Evolutionary conservation across 2,329 filamentous ascomycete species (phyloP).

Genomic region (Tolypocladium pustulatum): DNA sequence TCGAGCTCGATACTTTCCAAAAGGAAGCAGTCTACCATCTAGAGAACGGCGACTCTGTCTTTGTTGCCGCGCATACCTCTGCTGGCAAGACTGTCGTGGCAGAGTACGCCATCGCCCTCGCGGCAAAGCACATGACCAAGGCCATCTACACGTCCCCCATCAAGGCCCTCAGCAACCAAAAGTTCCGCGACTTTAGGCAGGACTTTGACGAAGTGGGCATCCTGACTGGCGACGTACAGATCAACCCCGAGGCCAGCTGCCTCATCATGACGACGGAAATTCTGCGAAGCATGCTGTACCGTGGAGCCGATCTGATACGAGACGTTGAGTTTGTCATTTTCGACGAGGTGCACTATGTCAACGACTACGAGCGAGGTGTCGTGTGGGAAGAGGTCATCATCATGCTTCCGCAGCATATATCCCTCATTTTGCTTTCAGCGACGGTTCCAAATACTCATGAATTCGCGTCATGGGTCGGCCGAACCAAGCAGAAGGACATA

Average conservation of each 20-base stretch:
- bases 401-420: slow-evolving; percentile 96
- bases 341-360: slow-evolving; percentile 98
- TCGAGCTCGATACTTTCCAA: slow-evolving; percentile 95
- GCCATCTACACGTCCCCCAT: slow-evolving; percentile 98
- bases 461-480: slow-evolving; percentile 95
- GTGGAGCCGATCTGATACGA: slow-evolving; percentile 87
- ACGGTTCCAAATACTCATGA: slow-evolving; percentile 97
- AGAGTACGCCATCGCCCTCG: slow-evolving; percentile 93
- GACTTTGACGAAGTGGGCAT: slow-evolving; percentile 95
- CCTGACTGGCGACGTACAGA: slow-evolving; percentile 93
- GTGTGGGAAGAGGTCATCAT: slow-evolving; percentile 99
- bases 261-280: slow-evolving; percentile 99
- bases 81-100: slow-evolving; percentile 97
- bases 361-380: slow-evolving; percentile 88
- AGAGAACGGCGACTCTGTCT: slow-evolving; percentile 92
- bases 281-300: slow-evolving; percentile 93
- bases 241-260: slow-evolving; percentile 93
- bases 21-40: slow-evolving; percentile 98
- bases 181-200: slow-evolving; percentile 88
- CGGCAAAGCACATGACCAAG: slow-evolving; percentile 98
- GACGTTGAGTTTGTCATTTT: slow-evolving; percentile 99
- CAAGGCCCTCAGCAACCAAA: slow-evolving; percentile 96
- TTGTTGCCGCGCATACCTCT: slow-evolving; percentile 94
- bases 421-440: slow-evolving; percentile 86
- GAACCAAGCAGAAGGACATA: slow-evolving; percentile 97